Conservation (phyloP, 2,329 filamentous ascomycete genomes). For the Zymoseptoria brevis region DNA sequence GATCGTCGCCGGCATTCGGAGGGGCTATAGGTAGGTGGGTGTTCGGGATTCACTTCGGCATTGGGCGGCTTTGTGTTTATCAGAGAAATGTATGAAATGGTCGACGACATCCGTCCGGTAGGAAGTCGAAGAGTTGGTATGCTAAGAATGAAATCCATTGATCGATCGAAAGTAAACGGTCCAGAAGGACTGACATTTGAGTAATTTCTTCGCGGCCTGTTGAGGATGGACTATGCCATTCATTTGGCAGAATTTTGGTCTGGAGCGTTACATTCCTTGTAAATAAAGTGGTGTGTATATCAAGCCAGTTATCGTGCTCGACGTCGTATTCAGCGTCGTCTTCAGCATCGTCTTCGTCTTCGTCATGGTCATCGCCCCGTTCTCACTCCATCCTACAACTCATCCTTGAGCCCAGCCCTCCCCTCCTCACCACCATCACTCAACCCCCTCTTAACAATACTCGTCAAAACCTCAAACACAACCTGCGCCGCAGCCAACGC, state of each 20-base stretch:
- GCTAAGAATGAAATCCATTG: too few species aligned
- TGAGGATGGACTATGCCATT: too few species aligned
- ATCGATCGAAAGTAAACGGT: too few species aligned
- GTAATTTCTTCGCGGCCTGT: too few species aligned
- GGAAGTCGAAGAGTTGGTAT: neutral
- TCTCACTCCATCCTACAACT: constrained; percentile 15
- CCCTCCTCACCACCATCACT: constrained; percentile 27
- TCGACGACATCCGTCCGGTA: too few species aligned
- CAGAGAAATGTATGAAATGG: neutral
- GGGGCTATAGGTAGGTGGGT: neutral
- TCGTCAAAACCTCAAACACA: constrained; percentile 77
- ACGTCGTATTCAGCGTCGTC: neutral
- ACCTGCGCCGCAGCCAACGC: constrained; percentile 77
- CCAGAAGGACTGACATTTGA: too few species aligned
- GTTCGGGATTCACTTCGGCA: neutral
- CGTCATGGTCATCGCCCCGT: neutral
- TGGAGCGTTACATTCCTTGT: too few species aligned
- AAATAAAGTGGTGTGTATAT: too few species aligned
- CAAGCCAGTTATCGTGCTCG: neutral
- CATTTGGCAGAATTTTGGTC: too few species aligned
- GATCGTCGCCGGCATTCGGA: neutral
- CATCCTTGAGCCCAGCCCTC: constrained; percentile 13
- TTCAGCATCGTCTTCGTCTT: neutral
- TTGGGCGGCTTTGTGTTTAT: neutral
- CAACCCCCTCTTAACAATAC: constrained; percentile 55